Evolutionary conservation across 768 basidiomycete genomes (phyloP), one percentile per base, ranked within the genome.

Genomic region (Trichaptum fuscoviolaceum): DNA sequence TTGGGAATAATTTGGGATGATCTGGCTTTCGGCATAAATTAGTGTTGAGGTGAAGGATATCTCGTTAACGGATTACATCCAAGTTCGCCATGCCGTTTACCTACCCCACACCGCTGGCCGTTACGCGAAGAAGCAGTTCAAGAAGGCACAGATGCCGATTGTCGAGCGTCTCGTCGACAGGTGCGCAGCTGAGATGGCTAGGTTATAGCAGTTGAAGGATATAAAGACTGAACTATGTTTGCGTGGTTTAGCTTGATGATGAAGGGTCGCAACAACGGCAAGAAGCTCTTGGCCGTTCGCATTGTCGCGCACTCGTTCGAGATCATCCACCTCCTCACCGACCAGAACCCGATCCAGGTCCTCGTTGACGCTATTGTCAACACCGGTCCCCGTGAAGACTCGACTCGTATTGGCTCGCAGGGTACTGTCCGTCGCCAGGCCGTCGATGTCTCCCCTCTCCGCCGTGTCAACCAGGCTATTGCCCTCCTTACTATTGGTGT

Each of bases 241-340:
- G 35, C 15, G 61, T 24, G 26, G 35, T 35, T 5, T 71, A 96
- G 95, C 79, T 82, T 99, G 78, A 99, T 99, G 97, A 99, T 99
- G 97, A 97, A 99, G 84, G 97, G 97, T 69, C 95, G 97, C 81
- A 99, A 99, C 90, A 99, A 96, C 83, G 97, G 97, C 77, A 98
- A 99, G 86, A 99, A 99, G 83, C 89, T 99, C 78, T 82, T 99
- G 80, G 91, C 97, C 74, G 93, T 99, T 80, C 95, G 97, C 81
- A 99, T 99, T 75, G 97, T 99, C 75, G 93, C 95, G 67, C 97
- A 99, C 80, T 93, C 97, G 36, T 99, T 99, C 78, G 97, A 99
- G 83, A 96, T 99, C 79, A 96, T 99, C 83, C 92, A 99, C 85
- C 95, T 99, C 79, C 92, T 99, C 80, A 95, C 94, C 74, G 97